A percentile compares a stretch with the other conserved stretches of the same genome.
These are phyloP conservation scores for Suillus variegatus DNA, from an alignment of 768 basidiomycete species.

Conservation along the genomic window DNA sequence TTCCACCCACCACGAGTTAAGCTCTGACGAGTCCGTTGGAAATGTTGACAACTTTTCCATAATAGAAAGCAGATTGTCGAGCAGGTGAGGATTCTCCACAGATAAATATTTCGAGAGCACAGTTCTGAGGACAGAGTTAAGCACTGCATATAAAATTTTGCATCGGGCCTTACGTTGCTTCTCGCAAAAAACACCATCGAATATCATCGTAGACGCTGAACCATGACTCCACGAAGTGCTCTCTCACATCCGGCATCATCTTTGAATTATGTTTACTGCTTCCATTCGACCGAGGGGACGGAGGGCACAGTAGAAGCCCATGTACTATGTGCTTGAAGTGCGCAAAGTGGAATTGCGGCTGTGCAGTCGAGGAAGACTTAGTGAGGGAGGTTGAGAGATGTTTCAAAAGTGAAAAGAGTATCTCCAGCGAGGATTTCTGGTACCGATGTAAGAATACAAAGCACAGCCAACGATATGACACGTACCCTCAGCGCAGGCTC, in stretches of 20 bases:
- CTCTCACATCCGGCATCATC: conserved; percentile 60
- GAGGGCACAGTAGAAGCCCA: conserved; percentile 62
- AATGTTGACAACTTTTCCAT: conserved; percentile 72
- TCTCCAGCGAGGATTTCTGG: conserved; percentile 71
- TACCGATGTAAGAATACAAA: conserved; percentile 6
- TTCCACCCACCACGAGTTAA: conserved; percentile 79
- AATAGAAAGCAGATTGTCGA: conserved; percentile 59
- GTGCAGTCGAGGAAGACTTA: conserved; percentile 39
- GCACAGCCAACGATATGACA: conserved; percentile 6
- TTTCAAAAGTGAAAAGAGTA: conserved; percentile 75
- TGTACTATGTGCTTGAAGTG: conserved; percentile 67
- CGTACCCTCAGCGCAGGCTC: conserved; percentile 76
- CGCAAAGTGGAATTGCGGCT: conserved; percentile 67
- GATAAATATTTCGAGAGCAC: conserved; percentile 27
- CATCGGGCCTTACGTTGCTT: conserved; percentile 56
- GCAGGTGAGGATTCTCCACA: conserved; percentile 39
- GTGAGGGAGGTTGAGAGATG: conserved; percentile 71
- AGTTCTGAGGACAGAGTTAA: conserved; percentile 13
- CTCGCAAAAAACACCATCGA: conserved; percentile 87
- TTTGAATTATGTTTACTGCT: conserved; percentile 31
- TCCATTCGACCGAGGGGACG: conserved; percentile 38
- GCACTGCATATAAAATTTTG: conserved; percentile 5
- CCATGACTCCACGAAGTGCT: conserved; percentile 70
- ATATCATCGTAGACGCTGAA: conserved; percentile 80
- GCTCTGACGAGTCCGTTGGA: conserved; percentile 66